Evolutionary conservation across 2,329 filamentous ascomycete genomes (phyloP), one percentile per base, ranked within the genome.

Genomic region (Sporothrix brasiliensis): DNA sequence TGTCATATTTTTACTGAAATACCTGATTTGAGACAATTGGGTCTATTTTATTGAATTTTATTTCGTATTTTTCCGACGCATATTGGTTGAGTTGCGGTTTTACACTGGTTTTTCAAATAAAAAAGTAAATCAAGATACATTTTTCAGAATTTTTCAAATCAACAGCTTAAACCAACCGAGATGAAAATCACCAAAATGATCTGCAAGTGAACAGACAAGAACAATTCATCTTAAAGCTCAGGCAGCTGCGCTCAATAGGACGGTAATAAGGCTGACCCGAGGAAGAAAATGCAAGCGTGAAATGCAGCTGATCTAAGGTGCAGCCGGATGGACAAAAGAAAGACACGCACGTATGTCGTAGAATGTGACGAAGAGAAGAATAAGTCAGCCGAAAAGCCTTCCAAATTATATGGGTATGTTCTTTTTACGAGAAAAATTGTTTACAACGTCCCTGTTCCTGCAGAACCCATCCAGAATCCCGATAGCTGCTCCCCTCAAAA

Each of bases 361-460:
- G 14, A 27, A 27, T 14, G 27, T 24, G 4, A n/a, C 1, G 24
- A 30, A 21, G 19, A 63, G 13, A 47, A 4, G 9, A 50, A 30
- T 9, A 50, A 34, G 47, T 50, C 41, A n/a, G 47, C 11, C n/a
- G 7, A 65, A 30, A 19, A n/a, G 24, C 16, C 60, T 24, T 63
- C 60, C 21, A 65, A 65, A 27, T n/a, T 50, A 9, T 21, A 11
- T 30, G 60, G 60, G 60, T 49, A 65, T 49, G 27, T 39, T 34
- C 27, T 39, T 47, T 6, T 24, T 27, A 9, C 19, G 47, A n/a
- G 30, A n/a, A 21, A 16, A 47, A 19, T 60, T 11, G 14, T 27
- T 27, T 53, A 56, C 65, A 56, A 34, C 50, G 27, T 14, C 39
- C 19, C 39, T 58, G 54, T 39, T 30, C 54, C 54, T 58, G 30